These are phyloP conservation scores for Austroboletus novae-zelandiae DNA, from an alignment of 1,284 basidiomycete genomes.

Conservation along the genomic window DNA sequence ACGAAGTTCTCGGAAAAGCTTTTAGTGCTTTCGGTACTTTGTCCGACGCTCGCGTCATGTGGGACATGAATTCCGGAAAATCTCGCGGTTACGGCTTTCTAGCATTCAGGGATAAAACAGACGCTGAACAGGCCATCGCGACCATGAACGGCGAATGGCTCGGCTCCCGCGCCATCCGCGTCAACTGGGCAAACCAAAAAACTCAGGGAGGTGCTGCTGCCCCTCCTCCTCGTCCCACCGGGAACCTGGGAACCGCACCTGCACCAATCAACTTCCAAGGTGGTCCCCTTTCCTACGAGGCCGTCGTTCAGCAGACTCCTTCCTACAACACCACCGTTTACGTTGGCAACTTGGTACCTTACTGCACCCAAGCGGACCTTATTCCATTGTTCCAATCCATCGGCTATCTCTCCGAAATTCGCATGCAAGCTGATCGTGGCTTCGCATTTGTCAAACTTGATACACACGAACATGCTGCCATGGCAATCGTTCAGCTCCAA, in stretches of 20 bases:
- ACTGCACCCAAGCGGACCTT: slow-evolving; percentile 92
- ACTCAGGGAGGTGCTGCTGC: slow-evolving; percentile 62
- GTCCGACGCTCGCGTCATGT: slow-evolving; percentile 98
- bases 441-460: slow-evolving; percentile 99
- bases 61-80: slow-evolving; percentile 99
- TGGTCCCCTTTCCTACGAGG: slow-evolving; percentile 83
- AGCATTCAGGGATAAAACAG: slow-evolving; percentile 92
- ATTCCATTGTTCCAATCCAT: slow-evolving; percentile 96
- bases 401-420: slow-evolving; percentile 96
- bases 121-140: slow-evolving; percentile 96
- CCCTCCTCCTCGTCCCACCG: slow-evolving; percentile 46
- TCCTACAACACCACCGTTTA: slow-evolving; percentile 95
- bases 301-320: slow-evolving; percentile 86
- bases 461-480: slow-evolving; percentile 95
- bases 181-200: slow-evolving; percentile 99
- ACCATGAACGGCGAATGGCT: slow-evolving; percentile 99
- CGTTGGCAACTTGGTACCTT: slow-evolving; percentile 96
- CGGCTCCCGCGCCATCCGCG: slow-evolving; percentile 93
- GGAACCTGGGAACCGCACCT: slow-evolving; percentile 57
- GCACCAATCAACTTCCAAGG: slow-evolving; percentile 85
- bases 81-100: slow-evolving; percentile 93
- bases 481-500: slow-evolving; percentile 94
- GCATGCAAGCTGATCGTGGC: slow-evolving; percentile 97
- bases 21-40: slow-evolving; percentile 94
- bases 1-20: slow-evolving; percentile 93